Conservation (phyloP, 2,329 filamentous ascomycete species). For the Chaetomium sp. region DNA sequence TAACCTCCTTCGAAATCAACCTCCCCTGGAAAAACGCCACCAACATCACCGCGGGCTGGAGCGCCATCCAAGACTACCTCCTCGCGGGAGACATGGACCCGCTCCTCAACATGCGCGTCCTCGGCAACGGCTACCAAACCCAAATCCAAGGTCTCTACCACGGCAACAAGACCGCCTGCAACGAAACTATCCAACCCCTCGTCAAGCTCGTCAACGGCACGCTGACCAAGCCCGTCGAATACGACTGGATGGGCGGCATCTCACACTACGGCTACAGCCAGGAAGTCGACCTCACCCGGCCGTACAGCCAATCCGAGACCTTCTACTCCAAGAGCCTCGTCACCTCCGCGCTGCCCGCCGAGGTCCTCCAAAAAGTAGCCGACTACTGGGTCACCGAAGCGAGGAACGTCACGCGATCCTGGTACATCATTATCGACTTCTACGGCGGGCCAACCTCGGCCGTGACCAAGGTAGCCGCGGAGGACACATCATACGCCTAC, state of each 20-base stretch:
- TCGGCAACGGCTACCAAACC: constrained; percentile 21
- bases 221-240: constrained; percentile 20
- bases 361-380: constrained; percentile 22
- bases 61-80: constrained; percentile 24
- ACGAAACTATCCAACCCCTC: constrained; percentile 22
- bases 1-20: constrained; percentile 27
- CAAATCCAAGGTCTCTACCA: constrained; percentile 28
- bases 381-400: constrained; percentile 26
- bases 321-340: constrained; percentile 29
- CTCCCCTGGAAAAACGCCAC: constrained; percentile 22
- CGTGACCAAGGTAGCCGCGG: constrained; percentile 25
- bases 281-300: constrained; percentile 21
- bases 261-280: constrained; percentile 29
- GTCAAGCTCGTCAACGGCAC: constrained; percentile 20
- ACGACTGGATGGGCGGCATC: constrained; percentile 27
- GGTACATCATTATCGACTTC: constrained; percentile 32
- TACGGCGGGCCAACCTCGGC: constrained; percentile 33
- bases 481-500: constrained; percentile 34
- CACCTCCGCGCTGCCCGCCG: constrained; percentile 22
- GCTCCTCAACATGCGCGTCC: constrained; percentile 28
- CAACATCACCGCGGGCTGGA: constrained; percentile 23
- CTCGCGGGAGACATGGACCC: constrained; percentile 21
- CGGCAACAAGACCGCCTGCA: constrained; percentile 17
- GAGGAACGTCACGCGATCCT: constrained; percentile 22
- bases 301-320: constrained; percentile 22